These are phyloP conservation scores for Mortierella sp. DNA, from an alignment of 371 early-diverging fungal species.

Conservation along the genomic window DNA sequence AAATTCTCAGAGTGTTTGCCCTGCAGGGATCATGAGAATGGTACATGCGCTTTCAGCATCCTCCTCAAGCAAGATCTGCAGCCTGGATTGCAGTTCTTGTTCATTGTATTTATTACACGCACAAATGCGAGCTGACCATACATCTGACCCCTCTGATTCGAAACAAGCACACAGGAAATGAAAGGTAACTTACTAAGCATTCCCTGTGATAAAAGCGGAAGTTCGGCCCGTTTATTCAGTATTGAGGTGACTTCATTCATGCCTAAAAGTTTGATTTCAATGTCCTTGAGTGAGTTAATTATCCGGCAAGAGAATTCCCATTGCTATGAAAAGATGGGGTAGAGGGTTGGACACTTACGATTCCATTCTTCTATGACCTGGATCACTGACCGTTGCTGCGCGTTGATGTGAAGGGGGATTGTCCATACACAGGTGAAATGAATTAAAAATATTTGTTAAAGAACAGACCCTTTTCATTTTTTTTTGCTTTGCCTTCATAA, in stretches of 20 bases:
- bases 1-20: background rate
- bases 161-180: background rate
- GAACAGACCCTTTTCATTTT: background rate
- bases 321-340: background rate
- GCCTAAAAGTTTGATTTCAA: constrained; percentile 17
- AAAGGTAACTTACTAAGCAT: constrained; percentile 53
- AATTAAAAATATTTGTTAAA: background rate
- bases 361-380: constrained; percentile 51
- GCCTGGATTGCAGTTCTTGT: background rate
- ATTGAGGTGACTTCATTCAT: constrained; percentile 46
- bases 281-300: background rate
- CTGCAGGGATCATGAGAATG: constrained; percentile 12
- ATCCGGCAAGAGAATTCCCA: background rate
- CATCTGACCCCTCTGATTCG: background rate
- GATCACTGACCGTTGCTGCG: constrained; percentile 46
- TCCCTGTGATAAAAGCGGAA: constrained; percentile 53
- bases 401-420: background rate
- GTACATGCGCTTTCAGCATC: background rate
- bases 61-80: background rate
- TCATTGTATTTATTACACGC: constrained; percentile 1
- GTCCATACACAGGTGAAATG: background rate
- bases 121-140: background rate
- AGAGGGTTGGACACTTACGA: constrained; percentile 23
- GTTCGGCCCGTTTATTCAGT: constrained; percentile 49
- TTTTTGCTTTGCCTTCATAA: background rate